Evolutionary conservation across 208 protist genomes (phyloP).

Genomic region (Acanthamoeba royreba): DNA sequence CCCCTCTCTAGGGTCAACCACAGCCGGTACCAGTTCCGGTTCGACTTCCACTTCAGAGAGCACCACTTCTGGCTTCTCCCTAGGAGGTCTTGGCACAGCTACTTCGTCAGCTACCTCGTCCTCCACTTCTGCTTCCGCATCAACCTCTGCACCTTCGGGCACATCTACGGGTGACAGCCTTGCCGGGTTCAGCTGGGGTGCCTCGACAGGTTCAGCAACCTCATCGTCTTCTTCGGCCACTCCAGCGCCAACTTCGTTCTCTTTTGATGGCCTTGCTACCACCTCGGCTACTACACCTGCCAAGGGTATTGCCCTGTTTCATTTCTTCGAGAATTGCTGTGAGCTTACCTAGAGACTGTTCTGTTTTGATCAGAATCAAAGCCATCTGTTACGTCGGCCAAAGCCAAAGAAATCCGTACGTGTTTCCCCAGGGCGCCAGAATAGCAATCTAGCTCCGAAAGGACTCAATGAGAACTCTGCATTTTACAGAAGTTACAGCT

Average conservation of each 20-base stretch:
- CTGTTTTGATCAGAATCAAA: not conserved
- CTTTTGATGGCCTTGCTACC: not conserved
- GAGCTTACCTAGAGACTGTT: not conserved
- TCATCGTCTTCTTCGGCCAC: not conserved
- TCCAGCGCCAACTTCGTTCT: not conserved
- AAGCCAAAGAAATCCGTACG: not conserved
- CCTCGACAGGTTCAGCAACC: not conserved
- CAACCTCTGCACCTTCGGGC: not conserved
- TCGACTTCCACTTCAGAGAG: not conserved
- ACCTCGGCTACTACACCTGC: not conserved
- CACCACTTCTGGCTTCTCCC: not conserved
- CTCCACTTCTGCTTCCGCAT: not conserved
- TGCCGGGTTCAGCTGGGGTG: not conserved
- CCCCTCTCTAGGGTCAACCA: not conserved
- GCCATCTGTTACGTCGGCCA: not conserved
- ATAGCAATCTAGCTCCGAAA: not conserved
- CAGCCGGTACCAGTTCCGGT: not conserved
- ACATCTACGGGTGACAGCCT: not conserved
- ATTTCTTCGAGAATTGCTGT: not conserved
- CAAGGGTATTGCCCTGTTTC: not conserved
- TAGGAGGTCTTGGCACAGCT: not conserved
- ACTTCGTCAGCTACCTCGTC: not conserved
- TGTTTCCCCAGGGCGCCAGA: not conserved
- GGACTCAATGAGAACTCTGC: not conserved
- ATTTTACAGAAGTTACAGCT: not conserved